These are phyloP conservation scores for Blastocrithidia nonstop DNA, from an alignment of 208 protist species.

Conservation along the genomic window DNA sequence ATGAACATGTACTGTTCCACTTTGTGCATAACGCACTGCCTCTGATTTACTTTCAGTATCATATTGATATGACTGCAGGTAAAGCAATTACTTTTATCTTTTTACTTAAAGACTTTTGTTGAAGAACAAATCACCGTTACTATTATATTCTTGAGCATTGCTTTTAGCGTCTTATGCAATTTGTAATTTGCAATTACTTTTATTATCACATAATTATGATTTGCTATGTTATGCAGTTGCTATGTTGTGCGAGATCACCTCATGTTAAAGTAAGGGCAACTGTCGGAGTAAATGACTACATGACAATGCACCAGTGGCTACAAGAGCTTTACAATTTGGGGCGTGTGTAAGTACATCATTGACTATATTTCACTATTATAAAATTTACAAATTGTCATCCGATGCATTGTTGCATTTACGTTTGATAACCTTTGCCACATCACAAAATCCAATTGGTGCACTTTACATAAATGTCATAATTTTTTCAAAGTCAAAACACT, in stretches of 20 bases:
- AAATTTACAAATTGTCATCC: constrained; percentile 9
- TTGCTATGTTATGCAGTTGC: not conserved
- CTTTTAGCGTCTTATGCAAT: not conserved
- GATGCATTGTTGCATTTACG: constrained; percentile 8
- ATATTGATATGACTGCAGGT: too few species aligned
- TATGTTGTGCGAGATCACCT: too few species aligned
- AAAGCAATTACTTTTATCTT: too few species aligned
- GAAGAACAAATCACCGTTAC: not conserved
- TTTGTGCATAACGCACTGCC: too few species aligned
- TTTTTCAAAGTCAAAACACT: constrained; percentile 3
- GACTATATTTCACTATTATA: constrained; percentile 7
- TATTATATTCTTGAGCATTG: not conserved
- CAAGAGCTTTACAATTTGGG: constrained; percentile 10
- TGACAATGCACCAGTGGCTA: constrained; percentile 14
- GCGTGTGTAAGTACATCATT: constrained; percentile 5
- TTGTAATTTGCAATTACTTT: not conserved
- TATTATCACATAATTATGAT: not conserved
- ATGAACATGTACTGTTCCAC: too few species aligned
- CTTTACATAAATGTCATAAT: constrained; percentile 4
- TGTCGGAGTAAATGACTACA: constrained; percentile 9
- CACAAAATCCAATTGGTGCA: constrained; percentile 11
- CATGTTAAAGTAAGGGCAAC: too few species aligned
- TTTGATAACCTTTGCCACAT: constrained; percentile 6
- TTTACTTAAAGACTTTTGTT: constrained; percentile 3
- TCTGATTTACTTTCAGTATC: too few species aligned